Conservation (phyloP, 1,139 yeast genomes). For the Pneumocystis sp. region DNA sequence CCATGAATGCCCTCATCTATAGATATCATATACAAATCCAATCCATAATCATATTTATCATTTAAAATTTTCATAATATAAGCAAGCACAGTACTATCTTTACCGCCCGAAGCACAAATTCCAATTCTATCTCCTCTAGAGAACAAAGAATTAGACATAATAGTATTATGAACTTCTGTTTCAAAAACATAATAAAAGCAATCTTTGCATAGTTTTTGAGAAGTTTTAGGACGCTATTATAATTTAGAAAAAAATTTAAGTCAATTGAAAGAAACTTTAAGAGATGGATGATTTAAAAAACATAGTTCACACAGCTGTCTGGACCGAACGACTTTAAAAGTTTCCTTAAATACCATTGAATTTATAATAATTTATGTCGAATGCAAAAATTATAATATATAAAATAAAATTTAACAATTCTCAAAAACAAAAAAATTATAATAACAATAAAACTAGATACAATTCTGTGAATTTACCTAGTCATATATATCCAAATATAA, state of each 20-base stretch:
- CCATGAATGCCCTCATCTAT: slow-evolving; percentile 97
- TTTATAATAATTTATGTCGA: not conserved
- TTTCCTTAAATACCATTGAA: not conserved
- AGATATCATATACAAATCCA: slow-evolving; percentile 64
- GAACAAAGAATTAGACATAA: slow-evolving; percentile 53
- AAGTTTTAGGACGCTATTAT: slow-evolving; percentile 77
- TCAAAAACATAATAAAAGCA: slow-evolving; percentile 88
- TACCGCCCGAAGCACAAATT: slow-evolving; percentile 97
- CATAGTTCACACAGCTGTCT: slow-evolving; percentile 4
- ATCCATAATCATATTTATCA: slow-evolving; percentile 75
- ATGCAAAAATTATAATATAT: not conserved
- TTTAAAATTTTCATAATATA: slow-evolving; percentile 73
- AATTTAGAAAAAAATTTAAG: slow-evolving; percentile 7
- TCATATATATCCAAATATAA: not conserved
- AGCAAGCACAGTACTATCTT: slow-evolving; percentile 92
- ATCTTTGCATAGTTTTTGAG: slow-evolving; percentile 78
- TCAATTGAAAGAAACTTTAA: not conserved
- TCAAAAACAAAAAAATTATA: not conserved
- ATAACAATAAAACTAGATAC: no score
- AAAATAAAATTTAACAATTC: not conserved
- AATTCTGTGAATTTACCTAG: not conserved
- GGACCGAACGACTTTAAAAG: slow-evolving; percentile 2
- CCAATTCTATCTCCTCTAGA: slow-evolving; percentile 75
- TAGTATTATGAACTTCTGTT: slow-evolving; percentile 88
- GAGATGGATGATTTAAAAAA: slow-evolving; percentile 8